These are phyloP conservation scores for Lasiosphaeria ovina DNA, from an alignment of 495 filamentous ascomycete genomes.

Conservation along the genomic window DNA sequence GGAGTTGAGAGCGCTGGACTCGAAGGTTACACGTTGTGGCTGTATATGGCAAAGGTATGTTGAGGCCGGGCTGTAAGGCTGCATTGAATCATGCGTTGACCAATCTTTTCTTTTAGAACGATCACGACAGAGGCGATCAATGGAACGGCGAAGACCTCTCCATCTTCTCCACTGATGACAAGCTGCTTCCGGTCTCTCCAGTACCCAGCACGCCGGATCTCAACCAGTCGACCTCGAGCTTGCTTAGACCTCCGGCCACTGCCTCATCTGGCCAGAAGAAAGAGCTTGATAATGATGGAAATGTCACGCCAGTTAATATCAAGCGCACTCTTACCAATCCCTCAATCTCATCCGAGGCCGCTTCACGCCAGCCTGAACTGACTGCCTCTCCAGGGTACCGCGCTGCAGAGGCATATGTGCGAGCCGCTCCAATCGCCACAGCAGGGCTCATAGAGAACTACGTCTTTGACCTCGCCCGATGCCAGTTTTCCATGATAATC, in stretches of 20 bases:
- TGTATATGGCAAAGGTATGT: conserved; percentile 71
- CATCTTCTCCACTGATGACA: conserved; percentile 82
- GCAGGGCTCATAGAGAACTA: conserved; percentile 65
- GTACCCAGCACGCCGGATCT: conserved; percentile 39
- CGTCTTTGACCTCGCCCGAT: conserved; percentile 75
- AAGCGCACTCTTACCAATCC: conserved; percentile 68
- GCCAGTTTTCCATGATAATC: conserved; percentile 68
- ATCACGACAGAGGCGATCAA: conserved; percentile 85
- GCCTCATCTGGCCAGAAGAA: conserved; percentile 23
- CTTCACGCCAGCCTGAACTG: conserved; percentile 51
- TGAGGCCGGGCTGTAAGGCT: neutral
- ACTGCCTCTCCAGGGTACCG: conserved; percentile 68
- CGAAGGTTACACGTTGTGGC: conserved; percentile 87
- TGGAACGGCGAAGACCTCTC: conserved; percentile 99
- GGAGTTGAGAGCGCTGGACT: conserved; percentile 77
- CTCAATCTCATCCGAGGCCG: conserved; percentile 62
- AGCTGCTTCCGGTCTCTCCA: conserved; percentile 57
- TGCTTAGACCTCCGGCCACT: conserved; percentile 27
- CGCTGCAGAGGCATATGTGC: conserved; percentile 87
- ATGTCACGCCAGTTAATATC: conserved; percentile 67
- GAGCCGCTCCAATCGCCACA: conserved; percentile 76
- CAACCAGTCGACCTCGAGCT: conserved; percentile 35
- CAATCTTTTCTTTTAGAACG: conserved; percentile 54
- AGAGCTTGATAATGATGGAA: conserved; percentile 53
- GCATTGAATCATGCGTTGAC: conserved; percentile 2